These are phyloP conservation scores for Trichoderma afroharzianum DNA, from an alignment of 2,329 filamentous ascomycete species.

Conservation along the genomic window DNA sequence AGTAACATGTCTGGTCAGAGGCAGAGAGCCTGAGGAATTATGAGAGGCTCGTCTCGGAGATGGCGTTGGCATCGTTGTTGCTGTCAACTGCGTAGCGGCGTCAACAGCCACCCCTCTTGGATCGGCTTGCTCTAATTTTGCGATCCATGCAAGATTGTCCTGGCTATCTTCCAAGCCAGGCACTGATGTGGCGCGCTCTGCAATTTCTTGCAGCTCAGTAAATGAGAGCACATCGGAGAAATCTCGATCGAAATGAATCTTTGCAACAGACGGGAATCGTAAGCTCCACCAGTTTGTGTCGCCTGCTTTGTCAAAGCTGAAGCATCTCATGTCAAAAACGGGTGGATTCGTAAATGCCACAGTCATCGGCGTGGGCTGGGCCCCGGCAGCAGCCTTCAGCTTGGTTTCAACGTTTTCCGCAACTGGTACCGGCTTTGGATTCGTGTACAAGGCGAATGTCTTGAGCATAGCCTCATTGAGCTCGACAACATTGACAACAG, in stretches of 20 bases:
- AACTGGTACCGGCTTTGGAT: conserved; percentile 39
- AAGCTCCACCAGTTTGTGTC: conserved; percentile 69
- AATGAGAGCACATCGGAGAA: conserved; percentile 68
- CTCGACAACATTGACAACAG: conserved; percentile 61
- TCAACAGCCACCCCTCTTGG: conserved; percentile 42
- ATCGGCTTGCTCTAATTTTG: conserved; percentile 55
- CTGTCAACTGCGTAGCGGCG: conserved; percentile 43
- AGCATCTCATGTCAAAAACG: conserved; percentile 76
- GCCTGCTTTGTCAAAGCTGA: conserved; percentile 70
- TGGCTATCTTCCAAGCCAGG: conserved; percentile 53
- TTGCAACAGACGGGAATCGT: conserved; percentile 71
- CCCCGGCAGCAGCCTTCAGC: conserved; percentile 45
- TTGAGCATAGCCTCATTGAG: conserved; percentile 51
- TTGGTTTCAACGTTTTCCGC: conserved; percentile 40
- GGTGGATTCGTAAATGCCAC: conserved; percentile 65
- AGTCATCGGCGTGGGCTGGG: conserved; percentile 42
- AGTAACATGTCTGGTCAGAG: neutral
- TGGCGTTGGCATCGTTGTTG: conserved; percentile 35
- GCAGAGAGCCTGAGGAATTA: conserved; percentile 20
- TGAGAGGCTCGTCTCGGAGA: conserved; percentile 31
- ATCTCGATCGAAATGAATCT: conserved; percentile 72
- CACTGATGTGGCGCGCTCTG: conserved; percentile 50
- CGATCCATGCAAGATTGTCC: conserved; percentile 59
- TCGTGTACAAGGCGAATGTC: conserved; percentile 47
- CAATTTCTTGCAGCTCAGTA: conserved; percentile 64